These are phyloP conservation scores for Pistacia vera DNA, from an alignment of 345 rosid genomes.

Conservation along the genomic window DNA sequence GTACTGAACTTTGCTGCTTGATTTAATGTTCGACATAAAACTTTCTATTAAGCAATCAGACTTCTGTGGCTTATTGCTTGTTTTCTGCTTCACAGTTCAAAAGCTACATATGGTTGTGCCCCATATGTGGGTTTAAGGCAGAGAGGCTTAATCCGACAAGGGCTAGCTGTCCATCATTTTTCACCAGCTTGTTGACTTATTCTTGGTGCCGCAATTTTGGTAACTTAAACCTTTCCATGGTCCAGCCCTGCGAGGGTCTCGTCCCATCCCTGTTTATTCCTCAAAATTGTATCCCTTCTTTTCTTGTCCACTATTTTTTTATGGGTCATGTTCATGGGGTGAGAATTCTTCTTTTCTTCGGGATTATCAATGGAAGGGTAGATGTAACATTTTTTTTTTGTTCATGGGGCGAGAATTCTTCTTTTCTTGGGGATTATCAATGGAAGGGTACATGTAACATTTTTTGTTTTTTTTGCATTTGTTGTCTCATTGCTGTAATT, in stretches of 20 bases:
- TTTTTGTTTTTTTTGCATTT: background rate
- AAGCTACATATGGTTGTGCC: background rate
- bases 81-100: constrained; percentile 7
- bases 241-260: background rate
- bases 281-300: background rate
- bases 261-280: background rate
- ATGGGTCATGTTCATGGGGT: background rate
- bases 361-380: background rate
- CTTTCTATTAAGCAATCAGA: background rate
- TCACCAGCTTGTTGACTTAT: constrained; percentile 1
- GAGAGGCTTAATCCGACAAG: constrained; percentile 2
- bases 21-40: background rate
- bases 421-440: background rate
- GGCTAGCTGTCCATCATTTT: background rate
- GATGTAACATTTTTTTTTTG: background rate
- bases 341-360: background rate
- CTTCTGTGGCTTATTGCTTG: constrained; percentile 9
- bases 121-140: background rate
- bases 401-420: background rate
- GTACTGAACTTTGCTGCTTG: constrained; percentile 3
- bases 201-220: constrained; percentile 1
- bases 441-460: background rate
- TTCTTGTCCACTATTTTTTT: background rate
- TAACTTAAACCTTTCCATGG: background rate
- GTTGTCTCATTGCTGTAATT: background rate